phyloP scores from a whole-genome alignment of 2,329 filamentous ascomycete species.

The Penicillium hordei region DNA sequence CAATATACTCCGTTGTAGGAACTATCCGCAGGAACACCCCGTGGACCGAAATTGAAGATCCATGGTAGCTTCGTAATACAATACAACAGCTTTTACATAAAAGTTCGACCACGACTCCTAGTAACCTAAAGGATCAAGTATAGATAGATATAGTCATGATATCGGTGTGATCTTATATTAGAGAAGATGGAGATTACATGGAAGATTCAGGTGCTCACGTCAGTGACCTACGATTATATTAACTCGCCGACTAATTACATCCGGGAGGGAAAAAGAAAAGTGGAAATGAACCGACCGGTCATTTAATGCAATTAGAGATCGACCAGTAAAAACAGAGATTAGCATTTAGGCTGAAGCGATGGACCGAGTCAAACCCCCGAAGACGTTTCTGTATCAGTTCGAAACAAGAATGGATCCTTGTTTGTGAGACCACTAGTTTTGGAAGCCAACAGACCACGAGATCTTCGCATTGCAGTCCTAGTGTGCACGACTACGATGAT shows the following conservation, averaged over 20 bases:
- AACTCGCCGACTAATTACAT: background rate
- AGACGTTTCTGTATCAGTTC: conserved; percentile 3
- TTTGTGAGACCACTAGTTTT: background rate
- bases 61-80: background rate
- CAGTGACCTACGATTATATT: background rate
- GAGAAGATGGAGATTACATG: background rate
- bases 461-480: background rate
- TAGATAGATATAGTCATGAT: background rate
- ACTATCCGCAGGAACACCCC: background rate
- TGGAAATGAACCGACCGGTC: background rate
- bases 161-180: too few species aligned
- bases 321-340: background rate
- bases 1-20: conserved; percentile 6
- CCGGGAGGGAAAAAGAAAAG: background rate
- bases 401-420: conserved; percentile 13
- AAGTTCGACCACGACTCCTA: background rate
- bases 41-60: background rate
- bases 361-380: background rate
- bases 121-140: background rate
- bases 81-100: background rate
- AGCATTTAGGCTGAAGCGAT: conserved; percentile 1
- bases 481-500: background rate
- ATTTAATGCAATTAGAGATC: background rate
- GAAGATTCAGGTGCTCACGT: too few species aligned
- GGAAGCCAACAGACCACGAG: background rate